A percentile compares a stretch with the other conserved stretches of the same genome.
Evolutionary conservation across 148 eudicot species (phyloP).

Genomic region (Polygonum aviculare): DNA sequence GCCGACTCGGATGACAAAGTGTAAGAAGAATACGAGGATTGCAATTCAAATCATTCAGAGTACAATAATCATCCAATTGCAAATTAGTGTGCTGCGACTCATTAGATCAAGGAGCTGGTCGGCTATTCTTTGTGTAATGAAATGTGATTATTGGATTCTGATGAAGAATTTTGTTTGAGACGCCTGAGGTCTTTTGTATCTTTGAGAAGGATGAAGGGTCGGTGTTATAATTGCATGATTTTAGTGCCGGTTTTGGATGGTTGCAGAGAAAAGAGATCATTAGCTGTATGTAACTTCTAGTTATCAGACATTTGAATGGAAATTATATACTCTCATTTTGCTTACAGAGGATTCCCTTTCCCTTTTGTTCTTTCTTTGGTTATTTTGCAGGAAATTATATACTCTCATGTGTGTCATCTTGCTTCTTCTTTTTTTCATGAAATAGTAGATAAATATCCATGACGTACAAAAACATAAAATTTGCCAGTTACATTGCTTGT

Average conservation of each 20-base stretch:
- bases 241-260: neutral
- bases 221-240: neutral
- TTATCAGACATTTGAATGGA: neutral
- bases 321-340: too few relatives aligned
- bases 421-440: too few relatives aligned
- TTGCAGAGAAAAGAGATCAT: neutral
- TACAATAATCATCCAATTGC: neutral
- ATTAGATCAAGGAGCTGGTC: neutral
- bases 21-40: slow-evolving; percentile 23
- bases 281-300: neutral
- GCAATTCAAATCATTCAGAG: neutral
- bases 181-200: neutral
- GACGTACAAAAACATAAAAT: too few relatives aligned
- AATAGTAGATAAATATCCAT: too few relatives aligned
- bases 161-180: neutral
- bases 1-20: slow-evolving; percentile 29
- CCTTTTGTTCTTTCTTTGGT: too few relatives aligned
- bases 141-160: slow-evolving; percentile 4
- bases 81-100: neutral
- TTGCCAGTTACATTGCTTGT: too few relatives aligned
- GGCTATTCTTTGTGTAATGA: slow-evolving; percentile 5
- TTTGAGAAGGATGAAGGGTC: neutral
- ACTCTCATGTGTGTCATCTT: too few relatives aligned
- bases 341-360: too few relatives aligned
- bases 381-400: too few relatives aligned